Base-by-base conservation (phyloP, 1,284 basidiomycete genomes). In the Irpex sp. region DNA sequence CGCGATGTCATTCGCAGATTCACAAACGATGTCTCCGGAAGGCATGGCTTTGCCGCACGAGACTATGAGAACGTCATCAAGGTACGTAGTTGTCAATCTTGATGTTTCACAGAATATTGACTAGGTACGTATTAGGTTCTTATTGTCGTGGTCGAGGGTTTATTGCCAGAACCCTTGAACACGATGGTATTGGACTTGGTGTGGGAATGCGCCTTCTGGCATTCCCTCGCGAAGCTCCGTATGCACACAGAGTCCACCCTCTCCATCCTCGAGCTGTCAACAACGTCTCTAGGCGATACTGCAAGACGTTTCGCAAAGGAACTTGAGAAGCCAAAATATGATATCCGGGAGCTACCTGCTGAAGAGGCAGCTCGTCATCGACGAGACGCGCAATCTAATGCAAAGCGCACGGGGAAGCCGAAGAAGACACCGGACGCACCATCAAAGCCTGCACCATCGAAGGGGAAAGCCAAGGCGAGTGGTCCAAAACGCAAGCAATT, bases 21-120 rank as follows among this genome's bases (percentile, higher is more conserved):
- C 48, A 52, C 55, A 21, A 44, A 62, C 2, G 70, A 75, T 59
- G 70, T 70, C 0, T 70, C 73, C 0, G 69, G 60, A 0, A 66
- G 73, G 64, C 73, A 72, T 58, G 66, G 72, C 17, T 63, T 75
- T 0, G 72, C 74, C 0, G 74, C 71, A 5, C 65, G 72, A 1
- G 72, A 75, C 56, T 76, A 67, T 56, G 73, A 76, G 49, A 72
- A 74, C 40, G 62, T 74, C 6, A 62, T 76, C 0, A 71, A 75
- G 66, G 72, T 73, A 21, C 13, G 64, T 58, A n/a, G 0, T 2
- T 61, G 37, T n/a, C 48, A 57, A 37, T 40, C 2, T 37, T 19
- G 11, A 3, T 4, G n/a, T 47, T 1, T n/a, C n/a, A 7, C 36
- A 5, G 11, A 57, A 37, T 17, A 4, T n/a, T 11, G 4, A 36